A percentile compares a stretch with the other conserved stretches of the same genome.
phyloP scores from a whole-genome alignment of 2,329 filamentous ascomycete species.

The Pezicula rhizophila region DNA sequence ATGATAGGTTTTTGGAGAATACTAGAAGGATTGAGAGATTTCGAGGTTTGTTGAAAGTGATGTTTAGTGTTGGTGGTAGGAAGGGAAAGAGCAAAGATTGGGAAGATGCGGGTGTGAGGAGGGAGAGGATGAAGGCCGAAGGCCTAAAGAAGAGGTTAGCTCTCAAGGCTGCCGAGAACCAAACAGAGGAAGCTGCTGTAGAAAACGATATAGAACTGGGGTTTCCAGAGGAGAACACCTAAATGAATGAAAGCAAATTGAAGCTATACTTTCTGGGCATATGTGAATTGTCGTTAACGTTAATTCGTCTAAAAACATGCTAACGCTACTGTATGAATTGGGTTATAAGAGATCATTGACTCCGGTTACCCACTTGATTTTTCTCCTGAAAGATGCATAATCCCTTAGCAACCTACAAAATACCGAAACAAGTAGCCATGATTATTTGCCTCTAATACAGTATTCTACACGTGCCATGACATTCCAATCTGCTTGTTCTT shows the following conservation, averaged over 20 bases:
- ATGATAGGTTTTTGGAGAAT: slow-evolving; percentile 70
- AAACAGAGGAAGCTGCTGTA: not conserved
- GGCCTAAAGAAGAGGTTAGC: slow-evolving; percentile 43
- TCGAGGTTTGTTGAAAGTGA: slow-evolving; percentile 32
- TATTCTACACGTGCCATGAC: not conserved
- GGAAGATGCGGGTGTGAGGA: slow-evolving; percentile 47
- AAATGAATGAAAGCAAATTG: not conserved
- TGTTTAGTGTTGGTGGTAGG: slow-evolving; percentile 10
- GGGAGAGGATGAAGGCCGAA: slow-evolving; percentile 51
- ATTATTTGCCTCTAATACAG: too few species aligned
- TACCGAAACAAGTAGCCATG: too few species aligned
- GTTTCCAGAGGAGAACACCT: not conserved
- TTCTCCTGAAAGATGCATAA: too few species aligned
- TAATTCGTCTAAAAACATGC: too few species aligned
- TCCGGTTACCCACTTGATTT: too few species aligned
- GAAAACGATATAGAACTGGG: slow-evolving; percentile 1
- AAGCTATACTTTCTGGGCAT: not conserved
- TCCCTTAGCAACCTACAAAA: too few species aligned
- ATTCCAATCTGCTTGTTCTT: too few species aligned
- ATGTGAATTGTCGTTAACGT: too few species aligned
- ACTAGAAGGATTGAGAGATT: slow-evolving; percentile 62
- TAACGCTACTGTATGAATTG: too few species aligned
- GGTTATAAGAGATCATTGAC: too few species aligned
- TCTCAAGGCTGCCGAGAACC: slow-evolving; percentile 3
- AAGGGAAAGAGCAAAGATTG: slow-evolving; percentile 33